These are phyloP conservation scores for Pittosporum tobira DNA, from an alignment of 129 eudicot species.

Conservation along the genomic window DNA sequence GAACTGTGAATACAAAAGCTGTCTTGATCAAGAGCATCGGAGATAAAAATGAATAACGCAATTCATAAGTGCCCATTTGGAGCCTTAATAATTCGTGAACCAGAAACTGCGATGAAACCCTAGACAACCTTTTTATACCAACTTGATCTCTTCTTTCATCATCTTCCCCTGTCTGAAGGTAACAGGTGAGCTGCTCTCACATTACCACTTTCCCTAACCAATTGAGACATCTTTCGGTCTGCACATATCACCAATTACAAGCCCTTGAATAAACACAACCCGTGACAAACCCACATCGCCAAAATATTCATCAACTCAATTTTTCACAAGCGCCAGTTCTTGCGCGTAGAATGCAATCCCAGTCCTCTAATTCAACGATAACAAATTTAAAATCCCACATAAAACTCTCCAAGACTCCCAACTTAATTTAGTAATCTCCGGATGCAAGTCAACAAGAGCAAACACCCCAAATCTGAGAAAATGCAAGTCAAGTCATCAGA, in stretches of 20 bases:
- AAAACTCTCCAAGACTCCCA: too few relatives aligned
- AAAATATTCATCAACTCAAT: conserved; percentile 33
- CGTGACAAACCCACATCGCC: conserved; percentile 51
- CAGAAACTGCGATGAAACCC: conserved; percentile 91
- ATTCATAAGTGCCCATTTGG: conserved; percentile 61
- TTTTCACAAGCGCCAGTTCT: not conserved
- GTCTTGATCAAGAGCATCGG: conserved; percentile 98
- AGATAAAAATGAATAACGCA: conserved; percentile 71
- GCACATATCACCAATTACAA: conserved; percentile 88
- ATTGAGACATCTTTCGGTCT: conserved; percentile 53
- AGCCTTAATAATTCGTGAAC: conserved; percentile 68
- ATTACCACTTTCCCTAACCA: conserved; percentile 37
- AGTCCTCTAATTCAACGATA: not conserved
- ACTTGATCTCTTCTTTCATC: conserved; percentile 50
- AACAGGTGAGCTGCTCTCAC: conserved; percentile 55
- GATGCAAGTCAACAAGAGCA: conserved; percentile 1
- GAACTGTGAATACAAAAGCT: conserved; percentile 96
- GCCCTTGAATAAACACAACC: conserved; percentile 88
- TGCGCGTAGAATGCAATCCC: conserved; percentile 3
- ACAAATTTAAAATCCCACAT: too few relatives aligned
- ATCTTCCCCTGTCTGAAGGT: conserved; percentile 42
- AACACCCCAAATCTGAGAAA: too few relatives aligned
- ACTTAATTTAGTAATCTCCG: not conserved
- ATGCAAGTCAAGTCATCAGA: too few relatives aligned
- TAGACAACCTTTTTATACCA: conserved; percentile 70